Percentiles rank a stretch among this genome's conserved stretches.
Conservation (phyloP, 2,329 filamentous ascomycete genomes). For the Alternaria sp. region DNA sequence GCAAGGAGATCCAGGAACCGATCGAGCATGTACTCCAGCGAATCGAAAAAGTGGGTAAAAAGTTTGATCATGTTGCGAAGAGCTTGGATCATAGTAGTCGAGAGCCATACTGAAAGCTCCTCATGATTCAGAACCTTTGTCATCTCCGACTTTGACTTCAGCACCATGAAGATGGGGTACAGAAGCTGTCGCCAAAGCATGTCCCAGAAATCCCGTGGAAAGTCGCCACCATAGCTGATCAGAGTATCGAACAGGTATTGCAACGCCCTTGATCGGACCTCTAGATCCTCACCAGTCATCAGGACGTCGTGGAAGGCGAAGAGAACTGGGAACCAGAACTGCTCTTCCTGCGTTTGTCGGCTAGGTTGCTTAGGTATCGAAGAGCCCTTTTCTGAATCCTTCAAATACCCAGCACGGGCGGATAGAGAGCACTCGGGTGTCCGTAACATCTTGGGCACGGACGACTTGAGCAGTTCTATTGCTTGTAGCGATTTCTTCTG, state of each 20-base stretch:
- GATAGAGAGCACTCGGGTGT: constrained; percentile 95
- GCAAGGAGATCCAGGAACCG: constrained; percentile 94
- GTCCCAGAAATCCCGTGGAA: constrained; percentile 96
- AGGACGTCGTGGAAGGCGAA: constrained; percentile 99
- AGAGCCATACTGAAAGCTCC: constrained; percentile 97
- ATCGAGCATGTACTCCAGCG: constrained; percentile 96
- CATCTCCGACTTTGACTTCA: constrained; percentile 97
- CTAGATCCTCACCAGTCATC: constrained; percentile 98
- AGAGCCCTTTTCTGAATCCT: constrained; percentile 59
- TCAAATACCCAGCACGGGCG: constrained; percentile 64
- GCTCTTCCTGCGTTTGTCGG: constrained; percentile 91
- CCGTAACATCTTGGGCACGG: constrained; percentile 92
- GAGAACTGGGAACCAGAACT: constrained; percentile 97
- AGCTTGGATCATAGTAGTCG: constrained; percentile 99
- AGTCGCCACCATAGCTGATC: constrained; percentile 87
- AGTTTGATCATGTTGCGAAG: constrained; percentile 98
- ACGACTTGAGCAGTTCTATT: constrained; percentile 92
- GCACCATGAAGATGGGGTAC: constrained; percentile 97
- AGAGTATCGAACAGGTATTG: constrained; percentile 98
- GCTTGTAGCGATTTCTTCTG: constrained; percentile 98
- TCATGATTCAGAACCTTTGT: constrained; percentile 94
- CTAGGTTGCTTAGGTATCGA: constrained; percentile 69
- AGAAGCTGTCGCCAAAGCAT: constrained; percentile 96
- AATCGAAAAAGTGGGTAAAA: constrained; percentile 98
- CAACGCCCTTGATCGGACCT: constrained; percentile 86